These are phyloP conservation scores for Spergularia bocconei DNA, from an alignment of 148 eudicot species.

Conservation along the genomic window DNA sequence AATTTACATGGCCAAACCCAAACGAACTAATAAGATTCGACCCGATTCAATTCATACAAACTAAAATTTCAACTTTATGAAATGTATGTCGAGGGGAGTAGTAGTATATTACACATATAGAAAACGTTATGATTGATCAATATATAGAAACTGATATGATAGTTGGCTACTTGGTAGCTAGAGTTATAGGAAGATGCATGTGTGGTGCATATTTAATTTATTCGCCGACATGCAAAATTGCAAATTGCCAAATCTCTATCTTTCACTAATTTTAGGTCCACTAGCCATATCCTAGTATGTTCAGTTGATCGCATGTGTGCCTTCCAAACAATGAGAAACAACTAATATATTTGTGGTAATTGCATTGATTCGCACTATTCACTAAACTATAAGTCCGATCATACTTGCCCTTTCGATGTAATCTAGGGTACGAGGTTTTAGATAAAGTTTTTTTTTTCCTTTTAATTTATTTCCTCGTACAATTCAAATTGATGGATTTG, in stretches of 20 bases:
- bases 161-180: not conserved
- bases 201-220: conserved; percentile 1
- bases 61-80: too few species aligned
- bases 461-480: not conserved
- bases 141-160: not conserved
- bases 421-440: conserved; percentile 3
- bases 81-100: too few species aligned
- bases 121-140: not conserved
- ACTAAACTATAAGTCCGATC: not conserved
- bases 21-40: too few species aligned
- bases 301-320: not conserved
- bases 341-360: not conserved
- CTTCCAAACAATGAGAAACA: conserved; percentile 5
- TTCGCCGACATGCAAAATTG: not conserved
- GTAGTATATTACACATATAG: too few species aligned
- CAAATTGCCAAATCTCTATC: not conserved
- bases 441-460: not conserved
- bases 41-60: too few species aligned
- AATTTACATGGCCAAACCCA: too few species aligned
- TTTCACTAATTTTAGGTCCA: conserved; percentile 4
- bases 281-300: not conserved
- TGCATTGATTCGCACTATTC: not conserved
- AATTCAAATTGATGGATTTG: not conserved
- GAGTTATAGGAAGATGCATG: not conserved
- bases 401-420: conserved; percentile 2